Base-by-base conservation (phyloP, 208 protist genomes). In the Leishmania amazonensis region DNA sequence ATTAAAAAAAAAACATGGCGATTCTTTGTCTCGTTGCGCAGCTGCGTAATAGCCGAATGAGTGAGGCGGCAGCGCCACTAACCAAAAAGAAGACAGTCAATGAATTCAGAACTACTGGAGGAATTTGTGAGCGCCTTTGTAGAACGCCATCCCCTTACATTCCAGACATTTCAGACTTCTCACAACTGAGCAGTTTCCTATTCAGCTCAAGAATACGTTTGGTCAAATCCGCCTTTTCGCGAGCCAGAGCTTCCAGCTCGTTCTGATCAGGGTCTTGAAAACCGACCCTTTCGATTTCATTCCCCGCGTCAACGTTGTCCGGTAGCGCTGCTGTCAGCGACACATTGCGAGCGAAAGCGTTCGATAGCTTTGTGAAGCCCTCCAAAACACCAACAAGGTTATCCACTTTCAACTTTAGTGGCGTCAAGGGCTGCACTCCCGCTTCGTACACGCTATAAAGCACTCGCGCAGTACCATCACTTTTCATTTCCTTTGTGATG, bases 331-430 rank as follows among this genome's bases (percentile, higher is more conserved):
- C 5, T 2, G 2, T 6, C 15, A 54, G 35, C 0, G n/a, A 31
- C 11, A 45, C 58, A 81, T 89, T 88, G 31, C 83, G 74, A 6
- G 67, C 11, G 62, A 88, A 94, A 15, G 82, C 78, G 74, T 83
- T 85, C 9, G 78, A 62, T 13, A 96, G 73, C 71, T 85, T 87
- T 24, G 85, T 85, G 73, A 96, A 96, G 6, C 81, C 87, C 7
- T 80, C 78, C 72, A 96, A 65, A 47, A 89, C 88, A 53, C 93
- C 88, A 28, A 93, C 85, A 28, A 94, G 77, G 74, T 94, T 96
- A 76, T 94, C 88, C 58, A 93, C 64, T 31, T 84, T 86, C n/a
- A 94, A 62, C 21, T 86, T 86, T 45, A 93, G 72, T 1, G 81
- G 67, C 0, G 64, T 31, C 15, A 68, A 24, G 13, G 58, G 21